Base-by-base conservation (phyloP, 257 asterid species). In the Solanum chiquidenum region DNA sequence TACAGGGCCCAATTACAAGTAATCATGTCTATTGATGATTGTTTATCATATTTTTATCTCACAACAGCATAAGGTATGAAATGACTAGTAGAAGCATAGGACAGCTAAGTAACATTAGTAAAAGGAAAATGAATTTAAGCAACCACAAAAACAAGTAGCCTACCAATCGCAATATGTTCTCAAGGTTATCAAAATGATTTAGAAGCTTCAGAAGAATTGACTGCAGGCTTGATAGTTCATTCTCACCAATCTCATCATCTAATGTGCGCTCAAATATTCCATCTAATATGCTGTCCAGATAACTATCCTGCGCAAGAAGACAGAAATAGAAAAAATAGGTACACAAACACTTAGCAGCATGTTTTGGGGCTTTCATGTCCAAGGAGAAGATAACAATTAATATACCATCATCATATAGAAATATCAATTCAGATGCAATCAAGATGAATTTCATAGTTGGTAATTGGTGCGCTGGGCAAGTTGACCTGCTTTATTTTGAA, bases 201-300 rank as follows among this genome's bases (percentile, higher is more conserved):
- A 96, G 91, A 84, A 93, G 88, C 90, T 96, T 96, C 93, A 89
- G 68, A 88, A 96, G 82, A 89, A 95, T 89, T 33, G 98, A 95
- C 87, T 93, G 95, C 92, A 96, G 90, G 88, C 94, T 92, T 89
- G 91, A 88, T 88, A 92, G 86, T 80, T 90, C 95, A 88, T 90
- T 87, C 87, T 96, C 95, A 85, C 87, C 92, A 91, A 95, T 91
- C 87, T 89, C 94, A 62, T 89, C 89, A 55, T 72, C 88, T 64
- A 72, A 89, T 29, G 72, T 80, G 87, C 92, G 95, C 82, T 90
- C 95, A 87, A 92, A 92, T 91, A 95, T 91, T 86, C 94, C 97
- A 86, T 92, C 95, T 87, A 96, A 87, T 84, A 95, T 87, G 79
- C 84, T 87, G 84, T 91, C 92, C 69, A 93, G 83, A 92, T 84